Evolutionary conservation across 2,329 filamentous ascomycete species (phyloP).

Genomic region (Zymoseptoria tritici): DNA sequence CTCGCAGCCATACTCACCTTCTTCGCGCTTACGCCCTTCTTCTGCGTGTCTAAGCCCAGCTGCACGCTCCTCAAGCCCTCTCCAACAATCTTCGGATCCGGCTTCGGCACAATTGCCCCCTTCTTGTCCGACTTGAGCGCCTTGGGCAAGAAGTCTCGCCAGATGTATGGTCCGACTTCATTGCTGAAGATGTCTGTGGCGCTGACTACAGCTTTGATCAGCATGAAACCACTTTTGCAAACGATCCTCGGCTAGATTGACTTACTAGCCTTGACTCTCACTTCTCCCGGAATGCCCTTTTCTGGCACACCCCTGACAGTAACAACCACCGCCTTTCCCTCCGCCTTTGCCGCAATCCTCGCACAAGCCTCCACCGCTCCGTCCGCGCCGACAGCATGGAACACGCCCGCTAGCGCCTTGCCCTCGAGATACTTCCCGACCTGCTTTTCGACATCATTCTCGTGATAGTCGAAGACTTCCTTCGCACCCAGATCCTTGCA

Average conservation of each 20-base stretch:
- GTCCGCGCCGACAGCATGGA: conserved; percentile 22
- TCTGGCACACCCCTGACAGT: conserved; percentile 20
- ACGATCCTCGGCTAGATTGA: no score
- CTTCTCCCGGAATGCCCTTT: conserved; percentile 19
- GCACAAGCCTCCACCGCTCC: conserved; percentile 21
- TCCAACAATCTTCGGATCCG: conserved; percentile 31
- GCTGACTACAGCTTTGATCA: no score
- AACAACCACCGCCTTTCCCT: conserved; percentile 26
- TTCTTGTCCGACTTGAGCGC: conserved; percentile 14
- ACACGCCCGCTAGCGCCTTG: conserved; percentile 27
- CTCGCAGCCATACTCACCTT: conserved; percentile 28
- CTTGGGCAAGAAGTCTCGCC: conserved; percentile 23
- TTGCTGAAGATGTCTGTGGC: conserved; percentile 20
- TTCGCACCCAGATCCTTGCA: conserved; percentile 41
- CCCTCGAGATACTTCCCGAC: conserved; percentile 23
- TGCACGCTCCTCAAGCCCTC: conserved; percentile 33
- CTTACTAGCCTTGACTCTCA: conserved; percentile 23
- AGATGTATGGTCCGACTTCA: conserved; percentile 23
- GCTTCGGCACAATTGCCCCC: conserved; percentile 26
- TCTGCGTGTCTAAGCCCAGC: conserved; percentile 31
- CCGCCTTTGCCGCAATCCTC: conserved; percentile 19
- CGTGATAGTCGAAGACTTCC: conserved; percentile 43
- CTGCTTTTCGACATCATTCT: conserved; percentile 20
- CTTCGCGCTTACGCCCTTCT: conserved; percentile 33
- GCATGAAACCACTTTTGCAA: no score